These are phyloP conservation scores for Rhypophila decipiens DNA, from an alignment of 495 filamentous ascomycete genomes.

Conservation along the genomic window DNA sequence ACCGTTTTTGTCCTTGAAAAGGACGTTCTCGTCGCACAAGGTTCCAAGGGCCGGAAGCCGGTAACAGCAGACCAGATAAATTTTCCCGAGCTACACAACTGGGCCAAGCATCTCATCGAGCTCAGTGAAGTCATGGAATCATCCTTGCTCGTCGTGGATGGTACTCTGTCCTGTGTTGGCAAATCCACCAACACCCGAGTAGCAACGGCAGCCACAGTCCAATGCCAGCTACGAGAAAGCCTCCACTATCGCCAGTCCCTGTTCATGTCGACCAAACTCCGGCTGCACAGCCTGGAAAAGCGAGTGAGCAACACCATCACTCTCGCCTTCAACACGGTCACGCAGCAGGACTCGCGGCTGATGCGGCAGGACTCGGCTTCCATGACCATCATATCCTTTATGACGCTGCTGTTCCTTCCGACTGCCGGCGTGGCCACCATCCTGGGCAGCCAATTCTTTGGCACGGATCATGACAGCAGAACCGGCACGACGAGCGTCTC, in stretches of 20 bases:
- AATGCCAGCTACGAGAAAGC: background rate
- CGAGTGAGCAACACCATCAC: constrained; percentile 11
- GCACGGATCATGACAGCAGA: background rate
- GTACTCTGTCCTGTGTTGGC: background rate
- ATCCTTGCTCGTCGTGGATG: background rate
- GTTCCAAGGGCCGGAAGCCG: background rate
- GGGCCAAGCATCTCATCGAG: constrained; percentile 10
- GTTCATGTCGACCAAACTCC: constrained; percentile 10
- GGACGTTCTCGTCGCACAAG: background rate
- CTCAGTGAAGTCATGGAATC: constrained; percentile 4
- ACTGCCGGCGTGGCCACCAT: constrained; percentile 12
- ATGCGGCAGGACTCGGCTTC: constrained; percentile 11
- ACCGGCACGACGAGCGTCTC: background rate
- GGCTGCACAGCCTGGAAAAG: constrained; percentile 10
- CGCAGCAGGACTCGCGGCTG: constrained; percentile 10
- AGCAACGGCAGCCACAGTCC: background rate
- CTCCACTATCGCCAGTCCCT: constrained; percentile 6
- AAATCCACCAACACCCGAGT: background rate
- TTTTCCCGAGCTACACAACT: constrained; percentile 12
- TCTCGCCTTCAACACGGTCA: constrained; percentile 16
- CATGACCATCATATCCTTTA: constrained; percentile 13
- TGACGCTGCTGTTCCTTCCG: constrained; percentile 16
- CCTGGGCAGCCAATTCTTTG: constrained; percentile 11
- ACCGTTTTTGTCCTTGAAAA: background rate
- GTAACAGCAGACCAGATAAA: background rate